Base-by-base conservation (phyloP, 228 moss, liverwort and hornwort species). In the Sphagnum fallax region DNA sequence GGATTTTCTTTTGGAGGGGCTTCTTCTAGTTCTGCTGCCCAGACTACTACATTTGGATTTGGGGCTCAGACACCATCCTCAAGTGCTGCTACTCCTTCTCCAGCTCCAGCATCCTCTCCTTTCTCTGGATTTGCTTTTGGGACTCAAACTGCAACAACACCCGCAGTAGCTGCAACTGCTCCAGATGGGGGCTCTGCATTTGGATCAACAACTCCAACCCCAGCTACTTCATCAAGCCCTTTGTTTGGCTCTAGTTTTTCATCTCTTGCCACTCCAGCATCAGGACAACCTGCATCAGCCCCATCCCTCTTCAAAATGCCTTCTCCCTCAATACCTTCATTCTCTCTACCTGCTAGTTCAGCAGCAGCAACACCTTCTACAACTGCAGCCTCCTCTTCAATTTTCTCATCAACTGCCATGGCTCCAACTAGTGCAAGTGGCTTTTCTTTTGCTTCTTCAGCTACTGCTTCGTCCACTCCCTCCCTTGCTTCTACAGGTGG, bases 51-150 rank as follows among this genome's bases (percentile, higher is more conserved):
- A 10, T 76, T 72, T 65, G 78, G 80, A 5, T 74, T 83, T 67
- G 77, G 75, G 47, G 71, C 65, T 32, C 78, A 75, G 49, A 52
- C 69, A n/a, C 62, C 73, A 9, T 47, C 71, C 48, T 58, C 72
- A 13, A 5, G 69, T 62, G 49, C 78, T 50, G 4, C 67, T 11
- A 16, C 77, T 47, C 52, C 72, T 15, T 61, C 85, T 16, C 71
- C 74, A 59, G 69, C 73, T 11, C 48, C 76, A 60, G 6, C 73
- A 4, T 16, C 76, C 58, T 71, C 69, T 71, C 65, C 86, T 13
- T 83, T 86, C 15, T 66, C 80, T 62, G 86, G 80, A 5, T 82
- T 86, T 70, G 70, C 80, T 51, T 82, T 80, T 52, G 74, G 78
- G 59, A 68, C 82, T 63, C 73, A 73, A 60, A 86, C 73, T 64